phyloP scores from a whole-genome alignment of 2,329 filamentous ascomycete genomes.

The Aspergillus uvarum region DNA sequence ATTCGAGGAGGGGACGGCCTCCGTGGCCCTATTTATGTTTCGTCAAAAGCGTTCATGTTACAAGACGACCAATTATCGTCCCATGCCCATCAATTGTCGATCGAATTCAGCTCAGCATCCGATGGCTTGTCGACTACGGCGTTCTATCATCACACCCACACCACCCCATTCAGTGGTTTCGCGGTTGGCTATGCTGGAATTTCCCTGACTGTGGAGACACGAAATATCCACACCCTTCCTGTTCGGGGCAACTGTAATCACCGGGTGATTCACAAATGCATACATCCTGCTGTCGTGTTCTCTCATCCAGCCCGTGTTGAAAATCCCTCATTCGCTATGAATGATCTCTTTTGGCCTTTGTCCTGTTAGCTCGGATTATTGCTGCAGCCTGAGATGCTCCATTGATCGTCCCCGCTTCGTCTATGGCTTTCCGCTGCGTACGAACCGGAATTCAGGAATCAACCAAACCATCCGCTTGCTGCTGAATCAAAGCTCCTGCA shows the following conservation, averaged over 20 bases:
- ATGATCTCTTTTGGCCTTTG: slow-evolving; percentile 13
- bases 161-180: slow-evolving; percentile 28
- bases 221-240: slow-evolving; percentile 33
- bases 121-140: slow-evolving; percentile 36
- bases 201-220: slow-evolving; percentile 35
- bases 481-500: slow-evolving; percentile 37
- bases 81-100: slow-evolving; percentile 30
- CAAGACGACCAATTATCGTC: slow-evolving; percentile 21
- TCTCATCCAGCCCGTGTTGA: slow-evolving; percentile 31
- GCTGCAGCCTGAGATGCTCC: slow-evolving; percentile 30
- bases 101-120: slow-evolving; percentile 30
- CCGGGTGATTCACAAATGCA: slow-evolving; percentile 40
- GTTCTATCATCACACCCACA: slow-evolving; percentile 31
- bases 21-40: slow-evolving; percentile 44
- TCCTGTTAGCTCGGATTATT: slow-evolving; percentile 27
- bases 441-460: slow-evolving; percentile 25
- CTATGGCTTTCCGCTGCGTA: slow-evolving; percentile 31
- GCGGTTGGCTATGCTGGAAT: slow-evolving; percentile 36
- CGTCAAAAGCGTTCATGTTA: slow-evolving; percentile 28
- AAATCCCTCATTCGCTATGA: slow-evolving; percentile 38
- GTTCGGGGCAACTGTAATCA: slow-evolving; percentile 33
- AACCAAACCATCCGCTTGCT: slow-evolving; percentile 25
- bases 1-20: slow-evolving; percentile 27
- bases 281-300: slow-evolving; percentile 39
- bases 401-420: slow-evolving; percentile 32